Conservation (phyloP, 2,329 filamentous ascomycete species). For the Fusarium buharicum region DNA sequence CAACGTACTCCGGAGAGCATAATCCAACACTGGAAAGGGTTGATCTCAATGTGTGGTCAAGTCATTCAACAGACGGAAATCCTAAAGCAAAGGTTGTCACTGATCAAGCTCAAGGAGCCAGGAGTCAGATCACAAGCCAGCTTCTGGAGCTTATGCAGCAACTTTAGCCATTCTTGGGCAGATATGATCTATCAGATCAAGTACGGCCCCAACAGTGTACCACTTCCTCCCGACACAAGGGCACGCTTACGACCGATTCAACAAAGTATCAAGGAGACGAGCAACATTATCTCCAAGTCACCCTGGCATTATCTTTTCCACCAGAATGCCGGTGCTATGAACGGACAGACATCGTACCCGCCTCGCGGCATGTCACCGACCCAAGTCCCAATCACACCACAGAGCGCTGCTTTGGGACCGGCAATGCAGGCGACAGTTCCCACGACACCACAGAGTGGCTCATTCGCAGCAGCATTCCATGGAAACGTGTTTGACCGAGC, state of each 20-base stretch:
- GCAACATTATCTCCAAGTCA: conserved; percentile 72
- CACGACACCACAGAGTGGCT: conserved; percentile 70
- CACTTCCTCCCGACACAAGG: conserved; percentile 74
- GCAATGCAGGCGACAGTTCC: conserved; percentile 91
- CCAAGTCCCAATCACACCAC: conserved; percentile 78
- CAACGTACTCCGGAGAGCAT: conserved; percentile 68
- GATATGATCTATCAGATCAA: conserved; percentile 72
- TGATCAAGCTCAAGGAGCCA: conserved; percentile 87
- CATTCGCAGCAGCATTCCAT: conserved; percentile 65
- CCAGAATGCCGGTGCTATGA: conserved; percentile 23
- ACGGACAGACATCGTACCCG: conserved; percentile 37
- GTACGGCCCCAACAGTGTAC: conserved; percentile 61
- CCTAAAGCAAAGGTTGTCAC: conserved; percentile 76
- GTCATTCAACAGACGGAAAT: conserved; percentile 79
- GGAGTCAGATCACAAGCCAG: conserved; percentile 71
- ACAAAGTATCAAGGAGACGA: conserved; percentile 82
- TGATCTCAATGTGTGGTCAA: conserved; percentile 76
- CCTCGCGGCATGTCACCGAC: conserved; percentile 46
- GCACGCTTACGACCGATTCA: conserved; percentile 82
- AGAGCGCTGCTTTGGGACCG: conserved; percentile 88
- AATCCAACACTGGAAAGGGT: conserved; percentile 72
- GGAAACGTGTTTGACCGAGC: conserved; percentile 71
- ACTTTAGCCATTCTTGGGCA: conserved; percentile 76
- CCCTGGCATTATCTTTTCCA: conserved; percentile 63
- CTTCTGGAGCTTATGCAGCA: conserved; percentile 78